phyloP scores from a whole-genome alignment of 2,329 filamentous ascomycete species.

The Cladosporium sp. region DNA sequence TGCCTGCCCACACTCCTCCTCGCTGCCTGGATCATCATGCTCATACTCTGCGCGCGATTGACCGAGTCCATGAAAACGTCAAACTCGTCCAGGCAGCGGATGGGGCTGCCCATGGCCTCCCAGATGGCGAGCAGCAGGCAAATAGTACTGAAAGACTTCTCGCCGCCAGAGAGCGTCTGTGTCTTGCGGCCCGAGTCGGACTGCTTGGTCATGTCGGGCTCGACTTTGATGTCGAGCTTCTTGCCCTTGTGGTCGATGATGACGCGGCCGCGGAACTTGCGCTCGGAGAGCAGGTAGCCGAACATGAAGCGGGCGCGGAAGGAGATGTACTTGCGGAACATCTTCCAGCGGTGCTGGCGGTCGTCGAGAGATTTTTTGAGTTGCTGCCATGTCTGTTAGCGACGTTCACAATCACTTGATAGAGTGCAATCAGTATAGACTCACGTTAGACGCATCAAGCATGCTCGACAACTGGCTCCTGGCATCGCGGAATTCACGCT shows the following conservation, averaged over 20 bases:
- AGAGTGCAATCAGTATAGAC: conserved; percentile 21
- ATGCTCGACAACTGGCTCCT: conserved; percentile 26
- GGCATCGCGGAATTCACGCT: conserved; percentile 28
- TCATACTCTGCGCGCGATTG: conserved; percentile 88
- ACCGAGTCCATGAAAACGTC: conserved; percentile 99
- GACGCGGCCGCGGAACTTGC: conserved; percentile 81
- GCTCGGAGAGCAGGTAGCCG: conserved; percentile 82
- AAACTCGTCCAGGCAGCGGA: conserved; percentile 95
- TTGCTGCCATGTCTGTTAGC: conserved; percentile 37
- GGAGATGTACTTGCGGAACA: conserved; percentile 82
- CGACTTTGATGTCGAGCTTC: conserved; percentile 71
- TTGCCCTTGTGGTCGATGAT: conserved; percentile 74
- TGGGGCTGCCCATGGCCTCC: conserved; percentile 96
- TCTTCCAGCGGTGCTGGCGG: conserved; percentile 73
- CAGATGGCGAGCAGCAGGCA: conserved; percentile 90
- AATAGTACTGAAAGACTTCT: conserved; percentile 97
- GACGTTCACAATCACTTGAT: background rate
- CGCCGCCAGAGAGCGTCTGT: conserved; percentile 90
- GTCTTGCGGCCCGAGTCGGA: conserved; percentile 74
- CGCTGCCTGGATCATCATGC: conserved; percentile 87
- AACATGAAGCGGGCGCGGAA: conserved; percentile 84
- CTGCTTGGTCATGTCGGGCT: conserved; percentile 68
- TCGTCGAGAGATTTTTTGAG: conserved; percentile 63
- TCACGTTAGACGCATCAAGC: conserved; percentile 41
- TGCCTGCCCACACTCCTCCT: conserved; percentile 85